Evolutionary conservation across 73 alveolate genomes (phyloP), one percentile per base, ranked within the genome.

Genomic region (Tetrahymena elliotti): DNA sequence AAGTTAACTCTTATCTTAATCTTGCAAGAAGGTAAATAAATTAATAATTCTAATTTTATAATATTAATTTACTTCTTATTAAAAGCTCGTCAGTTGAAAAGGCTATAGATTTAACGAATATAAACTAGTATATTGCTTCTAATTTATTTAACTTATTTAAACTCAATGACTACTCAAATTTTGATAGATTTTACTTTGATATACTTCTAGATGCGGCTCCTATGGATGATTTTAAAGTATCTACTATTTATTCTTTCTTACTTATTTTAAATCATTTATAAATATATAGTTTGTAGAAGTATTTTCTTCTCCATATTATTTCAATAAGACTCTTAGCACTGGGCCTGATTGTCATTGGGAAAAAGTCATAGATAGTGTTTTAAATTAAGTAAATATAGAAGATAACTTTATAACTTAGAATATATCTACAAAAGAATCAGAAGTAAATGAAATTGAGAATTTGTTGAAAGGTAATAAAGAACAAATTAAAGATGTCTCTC

Each of bases 121-220:
- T 98, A 10, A 98, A 98, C 94, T 98, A 98, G 93, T 96, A 95
- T 84, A 98, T 98, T 15, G 99, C 96, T 83, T 94, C 97, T 40
- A 97, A 96, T 41, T 40, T 97, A 52, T 94, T 92, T 93, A 93
- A 98, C 52, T 93, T 97, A 20, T 83, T 97, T 34, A 84, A 94
- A 93, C 38, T 94, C 16, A 94, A 94, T 47, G 96, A 94, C 84
- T 40, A 94, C 40, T 37, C n/a, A 34, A 94, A 92, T 35, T 84
- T 84, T 36, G 35, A 16, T 31, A 53, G 93, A 39, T 94, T 47
- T 52, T 94, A 94, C 84, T 88, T 84, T 36, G 96, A 94, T 39
- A 38, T 94, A 33, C 93, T 41, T 84, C 93, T 39, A 34, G 96
- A 84, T 94, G 96, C 84, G 47, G 93, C 41, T 40, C 96, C 52